Percentiles rank a stretch among this genome's conserved stretches.
Evolutionary conservation across 306 rosid species (phyloP).

Genomic region (Sicyos edulis): DNA sequence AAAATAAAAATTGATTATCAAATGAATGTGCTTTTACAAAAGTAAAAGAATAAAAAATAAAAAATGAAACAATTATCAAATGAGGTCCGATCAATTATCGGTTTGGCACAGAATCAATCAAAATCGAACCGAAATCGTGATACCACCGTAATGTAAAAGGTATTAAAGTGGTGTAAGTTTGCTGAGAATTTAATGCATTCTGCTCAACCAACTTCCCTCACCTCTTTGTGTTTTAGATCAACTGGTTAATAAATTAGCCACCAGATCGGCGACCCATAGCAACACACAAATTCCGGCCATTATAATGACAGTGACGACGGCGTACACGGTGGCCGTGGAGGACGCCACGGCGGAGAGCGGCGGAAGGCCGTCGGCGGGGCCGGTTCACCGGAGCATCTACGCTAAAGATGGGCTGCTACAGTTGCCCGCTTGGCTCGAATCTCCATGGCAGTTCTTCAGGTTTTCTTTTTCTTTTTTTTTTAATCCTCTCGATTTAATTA

Average conservation of each 20-base stretch:
- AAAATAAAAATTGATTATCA: too few species aligned
- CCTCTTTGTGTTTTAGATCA: not conserved
- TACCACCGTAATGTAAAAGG: too few species aligned
- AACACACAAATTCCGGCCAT: not conserved
- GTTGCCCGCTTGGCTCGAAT: constrained; percentile 44
- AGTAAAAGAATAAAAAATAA: too few species aligned
- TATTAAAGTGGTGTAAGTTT: constrained; percentile 1
- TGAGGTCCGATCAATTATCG: too few species aligned
- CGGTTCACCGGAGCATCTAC: constrained; percentile 72
- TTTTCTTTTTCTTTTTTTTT: not conserved
- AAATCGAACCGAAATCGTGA: too few species aligned
- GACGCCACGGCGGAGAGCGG: constrained; percentile 40
- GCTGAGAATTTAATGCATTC: constrained; percentile 12
- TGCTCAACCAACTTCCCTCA: constrained; percentile 17
- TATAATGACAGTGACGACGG: constrained; percentile 28
- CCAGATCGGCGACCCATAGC: not conserved
- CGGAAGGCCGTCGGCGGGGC: constrained; percentile 64
- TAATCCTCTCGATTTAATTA: too few species aligned
- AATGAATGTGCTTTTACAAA: too few species aligned
- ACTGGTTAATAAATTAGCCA: not conserved
- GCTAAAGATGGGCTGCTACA: constrained; percentile 65
- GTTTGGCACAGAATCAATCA: too few species aligned
- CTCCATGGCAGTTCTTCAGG: constrained; percentile 97
- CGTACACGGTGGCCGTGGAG: constrained; percentile 58
- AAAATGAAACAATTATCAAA: too few species aligned